Evolutionary conservation across 495 filamentous ascomycete genomes (phyloP), one percentile per base, ranked within the genome.

Genomic region (Penicillium subrubescens): DNA sequence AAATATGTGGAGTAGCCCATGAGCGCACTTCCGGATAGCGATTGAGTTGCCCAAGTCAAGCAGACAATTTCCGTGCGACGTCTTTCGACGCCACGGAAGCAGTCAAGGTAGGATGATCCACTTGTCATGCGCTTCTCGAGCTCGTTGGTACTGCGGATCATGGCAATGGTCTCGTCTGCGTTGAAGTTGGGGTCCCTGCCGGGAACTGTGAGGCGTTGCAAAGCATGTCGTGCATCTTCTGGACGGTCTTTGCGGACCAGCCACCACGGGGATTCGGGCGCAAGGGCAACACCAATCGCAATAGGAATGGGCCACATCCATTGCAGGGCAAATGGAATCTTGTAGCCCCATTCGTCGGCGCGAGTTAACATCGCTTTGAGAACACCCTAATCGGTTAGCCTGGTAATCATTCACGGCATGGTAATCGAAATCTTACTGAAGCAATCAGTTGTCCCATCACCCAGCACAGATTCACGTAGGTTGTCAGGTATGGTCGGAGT

Each of bases 221-320:
- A 77, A 8, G 89, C 78, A 12, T 79, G 73, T 66, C 89, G 88
- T 12, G 91, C 91, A 29, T 90, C 83, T 14, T 90, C 86, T 29
- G 83, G 77, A 39, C 81, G 81, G 0, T 88, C 90, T 66, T 84
- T 87, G 8, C 91, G 85, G 44, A 93, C 87, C 4, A 92, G 84
- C 91, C 91, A 93, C 90, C 89, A 94, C 0, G 91, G 91, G 2
- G 83, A 87, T 72, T 94, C 91, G 2, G 91, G 91, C 0, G 89
- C 89, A 12, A 92, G 83, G 35, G 78, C 81, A 62, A 91, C 84
- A 12, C 88, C 88, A 37, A 92, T 79, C 48, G 89, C 82, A 7
- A 94, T 79, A 0, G 90, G 90, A 0, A 88, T 71, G 0, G 90
- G 90, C 89, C 90, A 93, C 79, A 92, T 87, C 91, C 91, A 94